Evolutionary conservation across 768 basidiomycete species (phyloP).

Genomic region (Hebeloma cylindrosporum): DNA sequence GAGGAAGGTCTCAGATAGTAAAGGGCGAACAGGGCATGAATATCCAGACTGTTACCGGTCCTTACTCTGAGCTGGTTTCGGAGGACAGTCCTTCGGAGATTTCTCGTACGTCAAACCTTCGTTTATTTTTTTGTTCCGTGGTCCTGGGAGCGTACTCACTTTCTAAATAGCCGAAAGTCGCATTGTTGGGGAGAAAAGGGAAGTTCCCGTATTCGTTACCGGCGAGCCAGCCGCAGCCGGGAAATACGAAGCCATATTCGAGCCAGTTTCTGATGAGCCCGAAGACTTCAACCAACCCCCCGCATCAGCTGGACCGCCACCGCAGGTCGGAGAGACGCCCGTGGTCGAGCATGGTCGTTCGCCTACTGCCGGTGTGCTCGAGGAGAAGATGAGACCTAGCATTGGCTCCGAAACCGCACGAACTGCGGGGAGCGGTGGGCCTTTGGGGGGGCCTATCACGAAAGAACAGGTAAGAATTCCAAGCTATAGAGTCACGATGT

Average conservation of each 20-base stretch:
- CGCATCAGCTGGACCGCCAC: neutral
- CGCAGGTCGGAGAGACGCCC: neutral
- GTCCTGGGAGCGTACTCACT: neutral
- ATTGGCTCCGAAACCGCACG: too few relatives aligned
- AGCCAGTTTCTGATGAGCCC: neutral
- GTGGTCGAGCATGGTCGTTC: too few relatives aligned
- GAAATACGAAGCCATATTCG: slow-evolving; percentile 13
- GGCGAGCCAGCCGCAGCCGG: slow-evolving; percentile 5
- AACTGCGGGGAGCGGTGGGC: too few relatives aligned
- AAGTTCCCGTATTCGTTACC: slow-evolving; percentile 14
- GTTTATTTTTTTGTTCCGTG: neutral
- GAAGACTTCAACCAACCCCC: neutral
- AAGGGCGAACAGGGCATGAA: too few relatives aligned
- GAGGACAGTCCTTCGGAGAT: neutral
- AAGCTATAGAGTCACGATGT: too few relatives aligned
- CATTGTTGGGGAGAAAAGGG: slow-evolving; percentile 8
- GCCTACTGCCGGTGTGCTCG: too few relatives aligned
- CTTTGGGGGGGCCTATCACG: too few relatives aligned
- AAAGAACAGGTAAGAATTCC: too few relatives aligned
- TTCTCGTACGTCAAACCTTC: neutral
- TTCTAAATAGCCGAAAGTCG: slow-evolving; percentile 1
- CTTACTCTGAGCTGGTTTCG: too few relatives aligned
- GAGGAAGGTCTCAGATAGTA: too few relatives aligned
- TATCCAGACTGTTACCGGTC: too few relatives aligned
- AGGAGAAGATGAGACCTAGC: too few relatives aligned